Evolutionary conservation across 2,329 filamentous ascomycete genomes (phyloP), one percentile per base, ranked within the genome.

Genomic region (Hymenoscyphus linearis): DNA sequence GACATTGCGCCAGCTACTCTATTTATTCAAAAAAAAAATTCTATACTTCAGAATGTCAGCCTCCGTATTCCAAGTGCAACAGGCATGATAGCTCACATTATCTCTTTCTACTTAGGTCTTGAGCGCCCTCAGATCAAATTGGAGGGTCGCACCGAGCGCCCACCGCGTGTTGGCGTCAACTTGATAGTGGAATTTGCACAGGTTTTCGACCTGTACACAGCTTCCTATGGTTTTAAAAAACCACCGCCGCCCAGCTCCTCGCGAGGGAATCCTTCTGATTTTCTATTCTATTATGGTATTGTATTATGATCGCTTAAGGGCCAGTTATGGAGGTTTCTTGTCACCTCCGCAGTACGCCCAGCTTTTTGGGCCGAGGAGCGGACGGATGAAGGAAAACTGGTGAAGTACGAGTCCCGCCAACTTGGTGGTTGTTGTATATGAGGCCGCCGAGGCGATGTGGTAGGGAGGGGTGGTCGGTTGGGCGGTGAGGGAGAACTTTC

Each of bases 261-360:
- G 18, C 60, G 63, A 65, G 52, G 52, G 44, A 55, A 18, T 36
- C 47, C 31, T 57, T 26, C 60, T 44, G 16, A 58, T 50, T 37
- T 62, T 34, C 60, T 55, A 55, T 60, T 59, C 27, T 47, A 40
- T 59, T 55, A 47, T 59, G 64, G 50, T 64, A 44, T 57, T 34
- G 58, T 66, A 50, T 55, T 34, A 53, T 44, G 36, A 36, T 5
- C 40, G 18, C 44, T 7, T 27, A n/a, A 65, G 57, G 62, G 47
- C 82, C 77, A 93, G 80, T 97, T 98, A 98, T 83, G 93, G 93
- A 76, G 95, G 93, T 80, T 96, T 93, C 82, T 92, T 95, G 83
- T 95, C 91, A 82, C 92, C 90, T 89, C 93, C 93, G 83, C 87
- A 87, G 78, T 93, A 93, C 86, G 96, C 92, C 92, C 92, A 91